A percentile compares a stretch with the other conserved stretches of the same genome.
These are phyloP conservation scores for Monascus ruber DNA, from an alignment of 2,329 filamentous ascomycete genomes.

Conservation along the genomic window DNA sequence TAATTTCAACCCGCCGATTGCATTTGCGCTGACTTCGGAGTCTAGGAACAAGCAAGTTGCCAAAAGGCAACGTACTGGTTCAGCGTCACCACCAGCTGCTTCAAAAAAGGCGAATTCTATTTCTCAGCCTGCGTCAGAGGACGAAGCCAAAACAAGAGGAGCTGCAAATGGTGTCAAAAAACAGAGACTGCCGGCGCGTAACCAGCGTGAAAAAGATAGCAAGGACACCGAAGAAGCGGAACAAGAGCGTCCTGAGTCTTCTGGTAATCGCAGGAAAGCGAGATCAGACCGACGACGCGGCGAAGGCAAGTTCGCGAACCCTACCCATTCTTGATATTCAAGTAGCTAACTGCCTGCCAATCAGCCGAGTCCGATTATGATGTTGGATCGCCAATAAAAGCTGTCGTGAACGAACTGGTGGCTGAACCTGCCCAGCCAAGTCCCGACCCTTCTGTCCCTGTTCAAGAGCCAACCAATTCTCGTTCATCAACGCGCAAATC, in stretches of 20 bases:
- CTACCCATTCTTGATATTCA: too few species aligned
- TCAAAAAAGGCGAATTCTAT: conserved; percentile 37
- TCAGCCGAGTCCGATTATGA: conserved; percentile 60
- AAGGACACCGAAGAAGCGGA: conserved; percentile 53
- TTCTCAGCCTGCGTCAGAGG: conserved; percentile 48
- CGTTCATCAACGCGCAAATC: conserved; percentile 47
- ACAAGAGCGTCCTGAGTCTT: conserved; percentile 57
- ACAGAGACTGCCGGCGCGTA: conserved; percentile 46
- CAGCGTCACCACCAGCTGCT: conserved; percentile 55
- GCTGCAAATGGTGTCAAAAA: conserved; percentile 41
- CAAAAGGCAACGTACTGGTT: conserved; percentile 77
- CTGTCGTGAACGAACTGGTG: conserved; percentile 20
- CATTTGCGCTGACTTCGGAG: conserved; percentile 12
- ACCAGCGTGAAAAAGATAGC: conserved; percentile 38
- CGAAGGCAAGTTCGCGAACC: conserved; percentile 50
- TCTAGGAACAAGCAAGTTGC: conserved; percentile 55
- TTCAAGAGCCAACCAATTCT: conserved; percentile 23
- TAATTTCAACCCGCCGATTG: not conserved
- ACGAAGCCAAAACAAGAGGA: conserved; percentile 43
- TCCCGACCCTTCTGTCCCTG: conserved; percentile 30
- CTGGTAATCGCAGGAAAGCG: conserved; percentile 65
- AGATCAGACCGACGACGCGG: conserved; percentile 67
- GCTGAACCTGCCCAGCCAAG: conserved; percentile 30
- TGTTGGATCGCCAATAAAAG: conserved; percentile 43
- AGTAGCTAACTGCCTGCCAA: conserved; percentile 26